phyloP scores from a whole-genome alignment of 192 early-diverging fungal species.

The Chytriomyces confervae region DNA sequence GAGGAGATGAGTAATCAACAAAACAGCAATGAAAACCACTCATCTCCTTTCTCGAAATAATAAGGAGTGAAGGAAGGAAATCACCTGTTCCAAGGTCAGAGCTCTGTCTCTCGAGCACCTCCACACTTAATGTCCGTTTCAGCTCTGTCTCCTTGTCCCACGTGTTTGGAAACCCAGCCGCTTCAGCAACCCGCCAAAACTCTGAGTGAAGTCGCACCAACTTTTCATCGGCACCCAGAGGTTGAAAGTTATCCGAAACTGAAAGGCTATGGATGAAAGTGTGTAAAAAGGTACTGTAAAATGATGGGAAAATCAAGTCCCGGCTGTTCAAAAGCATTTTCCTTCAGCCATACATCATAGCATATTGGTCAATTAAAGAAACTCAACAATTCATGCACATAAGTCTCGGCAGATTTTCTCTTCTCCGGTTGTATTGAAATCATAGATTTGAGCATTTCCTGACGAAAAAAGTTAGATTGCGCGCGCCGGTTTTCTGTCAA shows the following conservation, averaged over 20 bases:
- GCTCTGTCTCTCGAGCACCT: background rate
- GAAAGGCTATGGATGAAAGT: constrained; percentile 64
- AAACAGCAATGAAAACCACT: no score
- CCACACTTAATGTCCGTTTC: background rate
- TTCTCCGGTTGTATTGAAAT: constrained; percentile 81
- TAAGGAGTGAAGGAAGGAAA: no score
- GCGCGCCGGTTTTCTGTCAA: background rate
- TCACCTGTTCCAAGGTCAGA: no score
- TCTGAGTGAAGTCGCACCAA: constrained; percentile 78
- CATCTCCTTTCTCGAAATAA: no score
- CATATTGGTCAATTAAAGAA: constrained; percentile 19
- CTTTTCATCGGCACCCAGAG: constrained; percentile 69
- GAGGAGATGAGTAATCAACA: no score
- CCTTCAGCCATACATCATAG: constrained; percentile 5
- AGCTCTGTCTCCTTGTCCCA: background rate
- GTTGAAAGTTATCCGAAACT: constrained; percentile 43
- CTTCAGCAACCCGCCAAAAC: constrained; percentile 70
- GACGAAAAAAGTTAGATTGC: constrained; percentile 17
- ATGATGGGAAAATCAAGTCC: constrained; percentile 76
- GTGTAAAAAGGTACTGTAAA: constrained; percentile 78
- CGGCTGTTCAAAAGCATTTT: constrained; percentile 49
- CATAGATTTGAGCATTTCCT: constrained; percentile 84
- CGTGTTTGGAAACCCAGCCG: constrained; percentile 51
- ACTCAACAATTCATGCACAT: constrained; percentile 73
- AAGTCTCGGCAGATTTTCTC: constrained; percentile 75